Base-by-base conservation (phyloP, 176 grass and related monocot species). In the Lolium rigidum region DNA sequence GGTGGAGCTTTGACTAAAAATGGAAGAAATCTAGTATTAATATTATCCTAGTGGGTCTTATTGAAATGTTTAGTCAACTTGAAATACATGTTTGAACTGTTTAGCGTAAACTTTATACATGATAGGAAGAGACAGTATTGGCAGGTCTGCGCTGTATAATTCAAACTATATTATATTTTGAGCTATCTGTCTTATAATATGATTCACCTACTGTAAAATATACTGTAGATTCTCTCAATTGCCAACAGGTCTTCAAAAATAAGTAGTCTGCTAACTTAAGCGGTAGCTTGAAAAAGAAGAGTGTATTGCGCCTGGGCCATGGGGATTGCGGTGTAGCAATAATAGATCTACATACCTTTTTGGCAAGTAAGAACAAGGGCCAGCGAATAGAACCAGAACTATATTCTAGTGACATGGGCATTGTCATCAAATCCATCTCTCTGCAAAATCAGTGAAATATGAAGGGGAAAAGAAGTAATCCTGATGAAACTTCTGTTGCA, bases 381-480 rank as follows among this genome's bases (percentile, higher is more conserved):
- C 95, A 95, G 26, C 83, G 80, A 70, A 93, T 89, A 83, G 83
- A 83, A 64, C 91, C 80, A 80, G 85, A 89, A 75, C 9, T 89
- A 84, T 88, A 79, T 21, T 89, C 57, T 64, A 86, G 82, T 81
- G 91, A 83, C 78, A 95, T 84, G 68, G 95, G 95, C 95, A 98
- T 98, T 74, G 78, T 92, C 91, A 98, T 92, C 91, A 98, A 86
- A 70, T 98, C 95, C 89, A 89, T 90, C 80, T 98, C 95, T 90
- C 95, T 98, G 52, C 46, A 87, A 80, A 87, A 88, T 11, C 26
- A 83, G 62, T 59, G 18, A 75, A 87, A 43, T 74, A 39, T 60
- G 72, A 68, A 83, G 70, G 35, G 54, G 43, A 26, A 73, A 50
- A 26, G 38, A 80, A 73, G 2, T 12, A 64, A 13, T 54, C 20